Evolutionary conservation across 2,329 filamentous ascomycete species (phyloP), one percentile per base, ranked within the genome.

Genomic region (Aspergillus felis): DNA sequence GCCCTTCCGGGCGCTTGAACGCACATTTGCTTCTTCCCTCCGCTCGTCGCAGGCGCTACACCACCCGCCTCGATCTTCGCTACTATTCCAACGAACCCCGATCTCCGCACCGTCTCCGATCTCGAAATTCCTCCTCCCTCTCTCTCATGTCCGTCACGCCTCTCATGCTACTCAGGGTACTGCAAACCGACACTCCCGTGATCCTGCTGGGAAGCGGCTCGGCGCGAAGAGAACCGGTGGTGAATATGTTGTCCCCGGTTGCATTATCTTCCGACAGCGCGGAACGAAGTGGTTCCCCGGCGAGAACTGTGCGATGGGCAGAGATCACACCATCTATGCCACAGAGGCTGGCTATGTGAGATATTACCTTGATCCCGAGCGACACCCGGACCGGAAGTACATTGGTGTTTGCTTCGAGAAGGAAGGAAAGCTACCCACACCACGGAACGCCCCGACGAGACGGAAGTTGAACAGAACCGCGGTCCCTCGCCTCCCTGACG

Each of bases 261-360:
- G 96, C 80, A 99, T 99, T 76, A 90, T 99, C 78, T 99, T 94
- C 84, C 92, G 91, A 73, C 94, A 99, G 77, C 88, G 93, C 69
- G 94, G 94, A 67, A 95, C 94, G 3, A 85, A 87, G 69, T 99
- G 94, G 94, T 93, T 88, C 74, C 89, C 94, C 1, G 94, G 94
- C 68, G 94, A 97, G 74, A 97, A 99, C 78, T 91, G 90, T 75
- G 90, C 87, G 68, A 93, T 97, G 81, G 94, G 94, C 52, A 89
- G 94, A 60, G 92, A 99, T 75, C 94, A 97, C 80, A 97, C 93
- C 52, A 95, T 99, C 72, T 96, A 90, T 76, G 87, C 94, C 54
- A 87, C 87, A 58, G 85, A 89, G 56, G 82, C 88, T 3, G 94
- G 94, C 62, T 99, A 95, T 76, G 94, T 99, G 59, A 92, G 94